Base-by-base conservation (phyloP, 164 flowering plant species). In the Brasenia schreberi region DNA sequence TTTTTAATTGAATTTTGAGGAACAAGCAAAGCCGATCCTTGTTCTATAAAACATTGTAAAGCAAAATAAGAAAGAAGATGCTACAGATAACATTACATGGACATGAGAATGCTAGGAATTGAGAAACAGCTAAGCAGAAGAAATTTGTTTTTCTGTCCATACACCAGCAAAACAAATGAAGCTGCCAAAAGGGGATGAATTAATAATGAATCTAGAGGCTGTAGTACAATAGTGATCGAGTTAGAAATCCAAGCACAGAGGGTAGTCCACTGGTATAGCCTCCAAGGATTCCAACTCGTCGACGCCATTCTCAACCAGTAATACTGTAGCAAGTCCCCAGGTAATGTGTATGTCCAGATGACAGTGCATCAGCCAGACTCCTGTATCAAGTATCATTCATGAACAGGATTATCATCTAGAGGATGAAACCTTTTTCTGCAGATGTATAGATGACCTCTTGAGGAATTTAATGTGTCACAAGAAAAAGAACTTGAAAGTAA, bases 291-390 rank as follows among this genome's bases (percentile, higher is more conserved):
- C 68, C 69, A 81, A 64, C 49, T 77, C 74, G 7, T 87, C 84
- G 42, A 76, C 67, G 18, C 95, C 97, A 71, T 90, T 70, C 42
- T 88, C 90, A 3, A 88, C 92, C 64, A 90, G 62, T 76, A 88
- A 87, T 23, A 81, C 87, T 90, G 77, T 87, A 19, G 89, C 90
- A 73, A 90, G 62, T 16, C 97, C 97, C 97, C 95, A 90, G 1
- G 71, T 71, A 19, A 87, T 82, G 59, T 90, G 97, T 60, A 82
- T 82, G 66, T 90, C 97, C 75, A 88, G 71, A 72, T 90, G 97
- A 68, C 97, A 88, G 64, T 90, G 97, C 95, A 90, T 74, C 43
- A 90, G 19, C 97, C 97, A 90, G 27, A 75, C 83, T 27, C 96
- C 96, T 89, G 81, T 60, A 42, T 44, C 63, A 11, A 7, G 12